A percentile compares a stretch with the other conserved stretches of the same genome.
These are phyloP conservation scores for Phialophora tarda DNA, from an alignment of 2,329 filamentous ascomycete species.

Conservation along the genomic window DNA sequence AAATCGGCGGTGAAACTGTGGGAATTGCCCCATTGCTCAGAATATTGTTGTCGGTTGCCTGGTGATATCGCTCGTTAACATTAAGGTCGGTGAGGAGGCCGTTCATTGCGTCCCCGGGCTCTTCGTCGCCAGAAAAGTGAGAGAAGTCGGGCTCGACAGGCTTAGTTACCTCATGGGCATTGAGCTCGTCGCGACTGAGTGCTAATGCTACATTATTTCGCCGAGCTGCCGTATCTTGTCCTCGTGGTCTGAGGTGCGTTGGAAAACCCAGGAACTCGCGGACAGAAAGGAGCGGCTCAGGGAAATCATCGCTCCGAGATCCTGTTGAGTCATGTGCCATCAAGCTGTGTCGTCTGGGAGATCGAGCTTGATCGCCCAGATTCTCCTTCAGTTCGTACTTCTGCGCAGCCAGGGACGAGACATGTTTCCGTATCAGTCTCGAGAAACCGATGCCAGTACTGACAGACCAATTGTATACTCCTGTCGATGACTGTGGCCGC, in stretches of 20 bases:
- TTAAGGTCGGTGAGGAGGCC: background rate
- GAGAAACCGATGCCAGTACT: background rate
- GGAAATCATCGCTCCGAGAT: background rate
- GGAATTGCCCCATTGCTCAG: background rate
- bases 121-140: conserved; percentile 10
- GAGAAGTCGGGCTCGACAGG: conserved; percentile 8
- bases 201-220: too few species aligned
- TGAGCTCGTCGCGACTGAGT: background rate
- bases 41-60: background rate
- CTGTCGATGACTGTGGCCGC: background rate
- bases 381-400: background rate
- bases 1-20: background rate
- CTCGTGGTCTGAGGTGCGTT: background rate
- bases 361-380: background rate
- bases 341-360: background rate
- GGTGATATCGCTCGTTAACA: conserved; percentile 6
- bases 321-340: background rate
- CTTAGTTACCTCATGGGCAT: background rate
- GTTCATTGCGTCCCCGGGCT: background rate
- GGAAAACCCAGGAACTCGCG: conserved; percentile 26
- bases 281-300: conserved; percentile 24
- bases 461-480: background rate
- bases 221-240: background rate
- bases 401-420: background rate
- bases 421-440: background rate